Conservation (phyloP, 1,139 yeast genomes). For the Geotrichum carabidarum region DNA sequence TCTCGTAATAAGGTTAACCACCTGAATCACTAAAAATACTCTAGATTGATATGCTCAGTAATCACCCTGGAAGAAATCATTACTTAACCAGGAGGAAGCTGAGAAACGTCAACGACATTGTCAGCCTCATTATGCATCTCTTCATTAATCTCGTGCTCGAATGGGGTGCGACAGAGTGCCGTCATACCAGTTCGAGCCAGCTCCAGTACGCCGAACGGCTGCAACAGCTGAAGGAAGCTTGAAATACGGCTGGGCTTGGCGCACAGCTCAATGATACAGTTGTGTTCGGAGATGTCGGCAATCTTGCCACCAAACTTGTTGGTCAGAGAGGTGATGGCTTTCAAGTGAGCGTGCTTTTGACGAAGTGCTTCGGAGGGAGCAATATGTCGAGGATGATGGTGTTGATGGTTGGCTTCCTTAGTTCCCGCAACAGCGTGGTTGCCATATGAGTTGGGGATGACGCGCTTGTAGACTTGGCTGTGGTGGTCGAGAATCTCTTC, state of each 20-base stretch:
- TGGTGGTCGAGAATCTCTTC: slow-evolving; percentile 91
- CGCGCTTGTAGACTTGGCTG: slow-evolving; percentile 42
- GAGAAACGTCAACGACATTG: slow-evolving; percentile 45
- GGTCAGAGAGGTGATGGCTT: slow-evolving; percentile 74
- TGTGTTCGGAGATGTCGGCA: slow-evolving; percentile 87
- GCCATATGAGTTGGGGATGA: slow-evolving; percentile 39
- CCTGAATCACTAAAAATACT: background rate
- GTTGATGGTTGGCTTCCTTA: slow-evolving; percentile 28
- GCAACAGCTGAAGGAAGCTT: slow-evolving; percentile 78
- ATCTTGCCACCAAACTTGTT: slow-evolving; percentile 87
- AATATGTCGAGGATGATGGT: slow-evolving; percentile 78
- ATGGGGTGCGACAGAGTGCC: slow-evolving; percentile 95
- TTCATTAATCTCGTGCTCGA: slow-evolving; percentile 45
- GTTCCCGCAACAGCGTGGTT: slow-evolving; percentile 23
- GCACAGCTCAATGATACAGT: slow-evolving; percentile 86
- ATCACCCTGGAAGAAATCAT: background rate
- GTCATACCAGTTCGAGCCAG: slow-evolving; percentile 97
- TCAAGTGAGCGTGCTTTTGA: slow-evolving; percentile 85
- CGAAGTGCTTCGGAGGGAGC: slow-evolving; percentile 90
- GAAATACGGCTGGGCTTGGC: slow-evolving; percentile 91
- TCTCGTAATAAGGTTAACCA: background rate
- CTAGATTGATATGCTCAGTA: background rate
- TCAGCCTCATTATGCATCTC: slow-evolving; percentile 56
- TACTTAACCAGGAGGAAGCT: slow-evolving; percentile 81
- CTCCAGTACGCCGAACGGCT: slow-evolving; percentile 94